phyloP scores from a whole-genome alignment of 495 filamentous ascomycete genomes.

The Bacidia rubella region DNA sequence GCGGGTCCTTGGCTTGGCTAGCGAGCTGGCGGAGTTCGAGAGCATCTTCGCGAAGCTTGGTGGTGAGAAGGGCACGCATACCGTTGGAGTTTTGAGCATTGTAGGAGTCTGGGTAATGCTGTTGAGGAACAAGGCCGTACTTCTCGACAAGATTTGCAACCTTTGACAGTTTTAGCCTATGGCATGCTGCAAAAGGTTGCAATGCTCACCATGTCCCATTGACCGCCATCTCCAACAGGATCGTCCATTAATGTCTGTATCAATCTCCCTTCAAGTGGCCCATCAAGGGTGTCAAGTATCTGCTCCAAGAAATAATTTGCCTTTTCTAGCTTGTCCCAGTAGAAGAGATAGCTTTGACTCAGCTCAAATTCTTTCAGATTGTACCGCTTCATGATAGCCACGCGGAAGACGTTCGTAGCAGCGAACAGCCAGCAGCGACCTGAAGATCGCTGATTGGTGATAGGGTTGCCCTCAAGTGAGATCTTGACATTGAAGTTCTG shows the following conservation, averaged over 20 bases:
- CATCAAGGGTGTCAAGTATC: conserved; percentile 55
- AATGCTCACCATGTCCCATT: conserved; percentile 73
- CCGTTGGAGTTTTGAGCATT: conserved; percentile 54
- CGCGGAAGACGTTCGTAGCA: conserved; percentile 71
- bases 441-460: conserved; percentile 68
- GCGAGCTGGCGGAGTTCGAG: conserved; percentile 46
- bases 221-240: conserved; percentile 70
- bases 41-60: conserved; percentile 75
- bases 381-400: conserved; percentile 70
- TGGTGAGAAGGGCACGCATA: conserved; percentile 65
- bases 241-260: conserved; percentile 49
- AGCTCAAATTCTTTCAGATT: conserved; percentile 67
- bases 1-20: conserved; percentile 11
- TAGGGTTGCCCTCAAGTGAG: conserved; percentile 64
- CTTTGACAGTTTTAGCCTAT: background rate
- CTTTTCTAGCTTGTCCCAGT: conserved; percentile 91
- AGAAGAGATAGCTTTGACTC: conserved; percentile 80
- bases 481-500: conserved; percentile 76
- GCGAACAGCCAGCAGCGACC: conserved; percentile 89
- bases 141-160: conserved; percentile 65
- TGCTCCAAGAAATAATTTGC: conserved; percentile 78
- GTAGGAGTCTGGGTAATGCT: conserved; percentile 65
- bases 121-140: conserved; percentile 74
- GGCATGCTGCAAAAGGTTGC: background rate
- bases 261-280: conserved; percentile 54